Percentiles rank a stretch among this genome's conserved stretches.
Conservation (phyloP, 2,329 filamentous ascomycete species). For the Alternaria brassicicola region DNA sequence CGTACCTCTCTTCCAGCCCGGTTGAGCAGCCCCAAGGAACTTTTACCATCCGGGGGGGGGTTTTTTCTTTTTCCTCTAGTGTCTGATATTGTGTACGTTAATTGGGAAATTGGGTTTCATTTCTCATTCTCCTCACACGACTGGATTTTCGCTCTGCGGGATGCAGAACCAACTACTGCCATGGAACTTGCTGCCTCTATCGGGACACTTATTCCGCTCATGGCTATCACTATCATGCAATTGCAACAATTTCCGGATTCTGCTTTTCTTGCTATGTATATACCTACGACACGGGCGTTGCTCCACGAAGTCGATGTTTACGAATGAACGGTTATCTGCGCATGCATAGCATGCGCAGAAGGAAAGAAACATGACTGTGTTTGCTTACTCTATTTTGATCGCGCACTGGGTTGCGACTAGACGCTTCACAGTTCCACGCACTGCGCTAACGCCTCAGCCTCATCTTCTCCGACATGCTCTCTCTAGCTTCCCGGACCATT, state of each 20-base stretch:
- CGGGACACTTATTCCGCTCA: constrained; percentile 11
- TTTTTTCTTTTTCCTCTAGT: constrained; percentile 22
- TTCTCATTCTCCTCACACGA: constrained; percentile 12
- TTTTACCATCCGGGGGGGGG: constrained; percentile 17
- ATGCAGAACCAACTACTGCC: constrained; percentile 14
- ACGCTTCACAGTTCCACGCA: not conserved
- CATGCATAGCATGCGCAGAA: constrained; percentile 35
- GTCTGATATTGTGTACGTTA: constrained; percentile 25
- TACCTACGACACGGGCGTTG: constrained; percentile 30
- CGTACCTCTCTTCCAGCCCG: constrained; percentile 14
- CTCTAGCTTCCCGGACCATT: not conserved
- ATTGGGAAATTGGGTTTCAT: constrained; percentile 20
- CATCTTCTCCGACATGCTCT: not conserved
- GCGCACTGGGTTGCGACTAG: not conserved
- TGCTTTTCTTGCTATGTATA: constrained; percentile 42
- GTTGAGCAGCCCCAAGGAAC: constrained; percentile 20
- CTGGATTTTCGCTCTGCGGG: constrained; percentile 9
- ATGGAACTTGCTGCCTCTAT: constrained; percentile 7
- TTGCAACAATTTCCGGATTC: constrained; percentile 16
- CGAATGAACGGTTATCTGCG: constrained; percentile 42
- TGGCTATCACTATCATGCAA: constrained; percentile 12
- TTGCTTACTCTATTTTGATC: not conserved
- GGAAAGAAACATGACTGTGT: constrained; percentile 5
- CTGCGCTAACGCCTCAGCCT: not conserved
- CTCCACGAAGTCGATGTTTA: constrained; percentile 33